A percentile compares a stretch with the other conserved stretches of the same genome.
These are phyloP conservation scores for Penstemon eatonii DNA, from an alignment of 257 asterid species.

Conservation along the genomic window DNA sequence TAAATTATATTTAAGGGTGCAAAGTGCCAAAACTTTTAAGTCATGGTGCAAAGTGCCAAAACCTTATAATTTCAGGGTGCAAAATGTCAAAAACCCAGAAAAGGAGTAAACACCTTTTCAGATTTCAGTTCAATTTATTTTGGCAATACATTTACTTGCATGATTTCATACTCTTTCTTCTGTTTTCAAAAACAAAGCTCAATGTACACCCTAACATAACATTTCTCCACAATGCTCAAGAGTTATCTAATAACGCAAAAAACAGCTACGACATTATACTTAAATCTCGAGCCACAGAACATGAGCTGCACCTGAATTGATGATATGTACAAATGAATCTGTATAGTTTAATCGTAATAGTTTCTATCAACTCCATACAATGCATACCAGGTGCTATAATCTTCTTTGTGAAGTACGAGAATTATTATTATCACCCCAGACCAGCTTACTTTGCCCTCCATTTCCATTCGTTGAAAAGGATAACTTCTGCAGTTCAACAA, in stretches of 20 bases:
- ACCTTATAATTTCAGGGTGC: no score
- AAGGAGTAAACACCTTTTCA: conserved; percentile 10
- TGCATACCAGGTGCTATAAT: conserved; percentile 34
- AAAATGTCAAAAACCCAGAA: no score
- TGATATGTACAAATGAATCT: conserved; percentile 11
- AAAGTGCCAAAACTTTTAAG: no score
- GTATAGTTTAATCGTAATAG: conserved; percentile 23
- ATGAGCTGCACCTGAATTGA: conserved; percentile 31
- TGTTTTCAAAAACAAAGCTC: conserved; percentile 23
- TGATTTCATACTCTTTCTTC: conserved; percentile 17
- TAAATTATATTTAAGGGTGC: no score
- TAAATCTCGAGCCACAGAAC: conserved; percentile 19
- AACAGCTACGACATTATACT: conserved; percentile 21
- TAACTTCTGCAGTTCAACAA: conserved; percentile 62
- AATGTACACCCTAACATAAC: conserved; percentile 22
- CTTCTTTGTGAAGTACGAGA: conserved; percentile 46
- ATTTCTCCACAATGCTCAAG: conserved; percentile 13
- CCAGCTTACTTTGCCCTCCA: conserved; percentile 85
- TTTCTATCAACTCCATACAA: conserved; percentile 19
- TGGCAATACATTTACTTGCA: conserved; percentile 20
- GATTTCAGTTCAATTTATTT: conserved; percentile 23
- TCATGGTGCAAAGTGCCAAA: no score
- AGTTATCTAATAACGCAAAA: conserved; percentile 29
- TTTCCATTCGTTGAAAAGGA: conserved; percentile 73
- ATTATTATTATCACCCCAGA: conserved; percentile 62